Percentiles rank a stretch among this genome's conserved stretches.
Conservation (phyloP, 164 flowering plant genomes). For the Magnolia kwangsiensis region DNA sequence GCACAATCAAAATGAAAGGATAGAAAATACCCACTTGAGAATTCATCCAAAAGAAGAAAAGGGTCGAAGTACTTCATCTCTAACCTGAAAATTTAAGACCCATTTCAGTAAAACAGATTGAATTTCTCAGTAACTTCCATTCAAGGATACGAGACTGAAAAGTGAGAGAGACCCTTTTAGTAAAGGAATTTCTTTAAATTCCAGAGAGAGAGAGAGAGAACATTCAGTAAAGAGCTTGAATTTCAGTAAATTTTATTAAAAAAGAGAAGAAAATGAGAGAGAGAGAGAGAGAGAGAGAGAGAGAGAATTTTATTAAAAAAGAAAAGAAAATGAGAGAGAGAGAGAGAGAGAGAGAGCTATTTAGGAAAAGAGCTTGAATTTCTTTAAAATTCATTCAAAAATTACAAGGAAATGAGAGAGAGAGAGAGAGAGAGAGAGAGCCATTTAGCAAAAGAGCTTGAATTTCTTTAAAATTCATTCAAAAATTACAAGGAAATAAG, state of each 20-base stretch:
- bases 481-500: background rate
- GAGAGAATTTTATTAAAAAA: too few species aligned
- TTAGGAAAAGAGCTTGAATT: too few species aligned
- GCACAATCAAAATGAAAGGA: background rate
- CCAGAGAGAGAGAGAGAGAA: background rate
- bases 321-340: too few species aligned
- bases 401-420: background rate
- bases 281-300: too few species aligned
- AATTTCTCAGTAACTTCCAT: slow-evolving; percentile 1
- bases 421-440: background rate
- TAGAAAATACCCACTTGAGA: slow-evolving; percentile 49
- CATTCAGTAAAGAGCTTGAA: background rate
- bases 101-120: background rate
- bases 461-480: too few species aligned
- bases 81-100: slow-evolving; percentile 40
- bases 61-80: slow-evolving; percentile 82
- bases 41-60: slow-evolving; percentile 80
- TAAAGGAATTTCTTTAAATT: background rate
- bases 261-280: too few species aligned
- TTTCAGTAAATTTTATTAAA: too few species aligned
- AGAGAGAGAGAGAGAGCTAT: too few species aligned
- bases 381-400: too few species aligned
- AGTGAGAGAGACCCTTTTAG: background rate
- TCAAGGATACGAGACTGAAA: background rate
- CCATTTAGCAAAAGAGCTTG: too few species aligned